phyloP scores from a whole-genome alignment of 1,284 basidiomycete genomes.

The Peniophora sp. region DNA sequence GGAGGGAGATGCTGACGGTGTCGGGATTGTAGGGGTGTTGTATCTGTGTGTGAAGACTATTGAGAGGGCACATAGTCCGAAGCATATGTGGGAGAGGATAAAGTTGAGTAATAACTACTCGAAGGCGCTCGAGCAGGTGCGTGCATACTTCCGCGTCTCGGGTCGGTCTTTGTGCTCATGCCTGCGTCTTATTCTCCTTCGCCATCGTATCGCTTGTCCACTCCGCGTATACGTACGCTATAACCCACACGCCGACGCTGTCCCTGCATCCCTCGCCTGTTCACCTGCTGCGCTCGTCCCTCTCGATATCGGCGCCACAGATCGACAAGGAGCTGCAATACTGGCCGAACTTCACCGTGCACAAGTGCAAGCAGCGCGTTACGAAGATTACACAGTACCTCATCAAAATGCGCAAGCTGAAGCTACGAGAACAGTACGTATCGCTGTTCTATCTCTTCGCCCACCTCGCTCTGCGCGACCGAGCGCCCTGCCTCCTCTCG shows the following conservation, averaged over 20 bases:
- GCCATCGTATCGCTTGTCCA: no score
- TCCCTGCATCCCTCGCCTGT: no score
- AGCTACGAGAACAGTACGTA: constrained; percentile 82
- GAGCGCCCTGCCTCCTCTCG: background rate
- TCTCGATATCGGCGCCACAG: constrained; percentile 29
- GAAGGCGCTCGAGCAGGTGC: constrained; percentile 88
- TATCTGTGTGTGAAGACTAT: constrained; percentile 99
- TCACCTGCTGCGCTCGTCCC: background rate
- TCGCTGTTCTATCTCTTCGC: background rate
- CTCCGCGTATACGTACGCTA: no score
- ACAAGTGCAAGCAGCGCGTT: constrained; percentile 98
- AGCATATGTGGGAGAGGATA: constrained; percentile 96
- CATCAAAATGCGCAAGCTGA: constrained; percentile 93
- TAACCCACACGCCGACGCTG: no score
- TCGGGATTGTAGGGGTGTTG: constrained; percentile 63
- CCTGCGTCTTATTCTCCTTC: no score
- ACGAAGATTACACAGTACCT: constrained; percentile 99
- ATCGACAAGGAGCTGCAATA: constrained; percentile 94
- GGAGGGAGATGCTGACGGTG: background rate
- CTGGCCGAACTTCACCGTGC: constrained; percentile 96
- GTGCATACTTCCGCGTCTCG: constrained; percentile 9
- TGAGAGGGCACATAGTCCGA: constrained; percentile 92
- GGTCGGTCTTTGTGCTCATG: background rate
- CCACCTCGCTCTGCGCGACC: background rate
- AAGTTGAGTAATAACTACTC: constrained; percentile 92